These are phyloP conservation scores for Schwanniomyces vanrijiae DNA, from an alignment of 805 yeast species.

Conservation along the genomic window DNA sequence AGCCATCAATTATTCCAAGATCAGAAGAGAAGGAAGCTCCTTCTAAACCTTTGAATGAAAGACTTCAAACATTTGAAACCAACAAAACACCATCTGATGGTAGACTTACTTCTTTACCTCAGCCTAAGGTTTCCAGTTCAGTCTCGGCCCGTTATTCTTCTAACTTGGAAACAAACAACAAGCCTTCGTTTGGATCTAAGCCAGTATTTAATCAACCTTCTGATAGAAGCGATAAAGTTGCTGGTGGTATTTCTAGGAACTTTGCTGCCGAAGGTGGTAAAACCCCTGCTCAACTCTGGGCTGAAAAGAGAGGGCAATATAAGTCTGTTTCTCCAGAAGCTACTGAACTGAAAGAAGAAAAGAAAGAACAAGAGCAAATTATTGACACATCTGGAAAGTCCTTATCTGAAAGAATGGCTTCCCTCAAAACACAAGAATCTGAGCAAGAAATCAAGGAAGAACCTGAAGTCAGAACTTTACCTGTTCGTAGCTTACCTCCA, in stretches of 20 bases:
- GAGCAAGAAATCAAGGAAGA: conserved; percentile 10
- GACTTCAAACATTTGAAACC: conserved; percentile 41
- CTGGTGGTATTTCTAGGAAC: conserved; percentile 60
- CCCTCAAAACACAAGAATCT: conserved; percentile 5
- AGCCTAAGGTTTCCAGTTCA: conserved; percentile 52
- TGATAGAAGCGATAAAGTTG: conserved; percentile 43
- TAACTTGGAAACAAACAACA: conserved; percentile 22
- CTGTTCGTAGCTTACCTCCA: conserved; percentile 3
- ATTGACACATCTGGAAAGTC: conserved; percentile 2
- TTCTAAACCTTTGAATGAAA: conserved; percentile 45
- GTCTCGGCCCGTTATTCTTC: conserved; percentile 51
- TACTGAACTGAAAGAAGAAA: conserved; percentile 8
- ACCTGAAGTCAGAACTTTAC: conserved; percentile 9
- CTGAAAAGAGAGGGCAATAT: conserved; percentile 77
- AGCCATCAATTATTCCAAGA: conserved; percentile 14
- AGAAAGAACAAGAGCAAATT: not conserved
- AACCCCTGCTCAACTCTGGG: conserved; percentile 96
- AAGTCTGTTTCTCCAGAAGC: conserved; percentile 37
- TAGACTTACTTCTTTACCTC: conserved; percentile 61
- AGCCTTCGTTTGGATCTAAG: conserved; percentile 34
- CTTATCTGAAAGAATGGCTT: not conserved
- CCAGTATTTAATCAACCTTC: conserved; percentile 34
- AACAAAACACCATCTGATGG: conserved; percentile 38
- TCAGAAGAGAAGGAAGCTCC: conserved; percentile 38
- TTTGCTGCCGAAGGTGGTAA: conserved; percentile 74